Conservation (phyloP, 768 basidiomycete species). For the Leccinum boreale region DNA sequence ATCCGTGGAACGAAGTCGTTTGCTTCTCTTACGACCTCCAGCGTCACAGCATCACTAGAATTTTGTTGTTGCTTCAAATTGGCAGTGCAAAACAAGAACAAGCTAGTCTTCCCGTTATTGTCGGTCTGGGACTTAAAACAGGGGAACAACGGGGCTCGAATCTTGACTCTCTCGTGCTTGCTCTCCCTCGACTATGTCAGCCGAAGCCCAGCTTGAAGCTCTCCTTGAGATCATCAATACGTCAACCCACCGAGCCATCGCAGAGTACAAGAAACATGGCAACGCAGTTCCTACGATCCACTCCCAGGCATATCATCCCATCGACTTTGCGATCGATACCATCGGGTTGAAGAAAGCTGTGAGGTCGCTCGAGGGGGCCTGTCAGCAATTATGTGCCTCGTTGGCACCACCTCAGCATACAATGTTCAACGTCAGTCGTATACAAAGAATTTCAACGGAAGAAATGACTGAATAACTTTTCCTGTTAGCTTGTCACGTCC, state of each 20-base stretch:
- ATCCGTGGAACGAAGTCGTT: not conserved
- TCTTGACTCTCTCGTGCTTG: not conserved
- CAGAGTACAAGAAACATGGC: constrained; percentile 24
- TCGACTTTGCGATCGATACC: constrained; percentile 20
- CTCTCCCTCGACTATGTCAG: constrained; percentile 13
- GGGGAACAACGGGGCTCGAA: not conserved
- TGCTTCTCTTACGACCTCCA: not conserved
- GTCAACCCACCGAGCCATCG: constrained; percentile 23
- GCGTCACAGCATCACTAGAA: not conserved
- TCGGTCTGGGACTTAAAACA: not conserved
- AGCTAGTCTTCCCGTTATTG: not conserved
- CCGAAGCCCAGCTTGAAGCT: constrained; percentile 4
- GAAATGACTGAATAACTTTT: not conserved
- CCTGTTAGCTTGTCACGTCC: constrained; percentile 11
- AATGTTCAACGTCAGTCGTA: constrained; percentile 19
- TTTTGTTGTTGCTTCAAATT: not conserved
- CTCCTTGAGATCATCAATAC: constrained; percentile 32
- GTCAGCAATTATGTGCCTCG: constrained; percentile 26
- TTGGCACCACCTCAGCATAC: constrained; percentile 28
- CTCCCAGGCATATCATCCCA: constrained; percentile 20
- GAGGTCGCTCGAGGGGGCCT: constrained; percentile 24
- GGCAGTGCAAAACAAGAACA: not conserved
- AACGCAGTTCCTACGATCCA: constrained; percentile 23
- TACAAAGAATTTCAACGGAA: not conserved
- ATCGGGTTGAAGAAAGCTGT: constrained; percentile 25